Base-by-base conservation (phyloP, 2,329 filamentous ascomycete genomes). In the Exophiala alcalophila region DNA sequence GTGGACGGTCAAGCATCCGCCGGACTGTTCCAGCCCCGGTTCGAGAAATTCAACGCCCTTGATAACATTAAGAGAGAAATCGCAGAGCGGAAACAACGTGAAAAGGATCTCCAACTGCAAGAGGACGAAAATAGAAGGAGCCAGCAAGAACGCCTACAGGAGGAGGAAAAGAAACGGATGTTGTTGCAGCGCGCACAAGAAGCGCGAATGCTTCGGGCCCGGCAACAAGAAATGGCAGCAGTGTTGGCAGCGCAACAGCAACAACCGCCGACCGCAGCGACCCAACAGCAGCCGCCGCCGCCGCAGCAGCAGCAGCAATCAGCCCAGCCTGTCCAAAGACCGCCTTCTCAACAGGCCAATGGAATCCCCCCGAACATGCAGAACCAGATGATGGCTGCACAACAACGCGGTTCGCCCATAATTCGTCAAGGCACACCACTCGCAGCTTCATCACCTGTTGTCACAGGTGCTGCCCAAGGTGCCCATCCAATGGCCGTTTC, bases 1-100 rank as follows among this genome's bases (percentile, higher is more conserved):
- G 80, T 77, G 14, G 89, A 94, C 59, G 83, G 80, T 6, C 81
- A 86, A 50, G 78, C 80, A 25, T 83, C 80, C 14, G 76, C 77
- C 4, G 75, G 80, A n/a, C 76, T 83, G 3, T 94, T 94, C 57
- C 88, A 94, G 61, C 82, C 84, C 24, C 79, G 84, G 19, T 96
- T 97, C 61, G 89, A 92, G 55, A 81, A 86, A 25, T 97, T 96
- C 66, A 96, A 96, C 69, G 80, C 87, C 1, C 78, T 98, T 29
- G 87, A 88, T 44, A 85, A 86, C 44, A 94, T 96, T 56, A 86
- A 83, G 60, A 72, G 78, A 41, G 80, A 86, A 29, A 83, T 88
- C 47, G 81, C 82, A 18, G 86, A 94, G 61, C 84, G 81, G 59
- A 68, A 66, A 8, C 69, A 69, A 51, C 65, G 65, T 11, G 69